These are phyloP conservation scores for Daldinia eschscholtzii DNA, from an alignment of 2,329 filamentous ascomycete genomes.

Conservation along the genomic window DNA sequence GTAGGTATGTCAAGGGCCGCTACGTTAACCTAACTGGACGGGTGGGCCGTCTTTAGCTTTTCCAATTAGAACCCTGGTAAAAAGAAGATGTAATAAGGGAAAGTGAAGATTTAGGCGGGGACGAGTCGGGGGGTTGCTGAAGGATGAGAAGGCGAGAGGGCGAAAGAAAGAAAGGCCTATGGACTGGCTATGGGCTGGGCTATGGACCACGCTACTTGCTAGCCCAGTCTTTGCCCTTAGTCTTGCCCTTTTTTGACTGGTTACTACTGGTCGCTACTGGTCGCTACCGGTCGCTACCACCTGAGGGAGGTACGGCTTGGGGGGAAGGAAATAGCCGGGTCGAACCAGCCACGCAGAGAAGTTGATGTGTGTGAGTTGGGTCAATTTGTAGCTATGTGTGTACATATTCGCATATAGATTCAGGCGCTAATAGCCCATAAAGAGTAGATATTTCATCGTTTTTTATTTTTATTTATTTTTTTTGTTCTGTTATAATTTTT, in stretches of 20 bases:
- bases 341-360: slow-evolving; percentile 30
- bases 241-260: slow-evolving; percentile 37
- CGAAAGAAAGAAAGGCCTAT: background rate
- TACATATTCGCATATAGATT: slow-evolving; percentile 23
- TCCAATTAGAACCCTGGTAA: slow-evolving; percentile 41
- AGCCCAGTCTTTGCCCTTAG: slow-evolving; percentile 21
- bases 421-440: slow-evolving; percentile 36
- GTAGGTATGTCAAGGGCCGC: slow-evolving; percentile 25
- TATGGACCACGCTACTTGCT: slow-evolving; percentile 36
- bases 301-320: slow-evolving; percentile 28
- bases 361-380: background rate
- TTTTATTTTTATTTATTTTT: background rate
- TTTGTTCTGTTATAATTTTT: slow-evolving; percentile 6
- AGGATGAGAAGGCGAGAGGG: slow-evolving; percentile 34
- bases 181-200: slow-evolving; percentile 7
- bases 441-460: background rate
- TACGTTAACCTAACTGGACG: slow-evolving; percentile 38
- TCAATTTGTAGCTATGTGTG: background rate
- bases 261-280: background rate
- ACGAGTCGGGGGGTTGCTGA: slow-evolving; percentile 30
- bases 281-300: slow-evolving; percentile 24
- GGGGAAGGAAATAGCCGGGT: slow-evolving; percentile 40
- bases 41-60: slow-evolving; percentile 28
- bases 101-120: slow-evolving; percentile 43
- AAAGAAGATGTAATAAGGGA: slow-evolving; percentile 39